Percentiles rank a stretch among this genome's conserved stretches.
Evolutionary conservation across 768 basidiomycete species (phyloP).

Genomic region (Lactifluus hygrophoroides): DNA sequence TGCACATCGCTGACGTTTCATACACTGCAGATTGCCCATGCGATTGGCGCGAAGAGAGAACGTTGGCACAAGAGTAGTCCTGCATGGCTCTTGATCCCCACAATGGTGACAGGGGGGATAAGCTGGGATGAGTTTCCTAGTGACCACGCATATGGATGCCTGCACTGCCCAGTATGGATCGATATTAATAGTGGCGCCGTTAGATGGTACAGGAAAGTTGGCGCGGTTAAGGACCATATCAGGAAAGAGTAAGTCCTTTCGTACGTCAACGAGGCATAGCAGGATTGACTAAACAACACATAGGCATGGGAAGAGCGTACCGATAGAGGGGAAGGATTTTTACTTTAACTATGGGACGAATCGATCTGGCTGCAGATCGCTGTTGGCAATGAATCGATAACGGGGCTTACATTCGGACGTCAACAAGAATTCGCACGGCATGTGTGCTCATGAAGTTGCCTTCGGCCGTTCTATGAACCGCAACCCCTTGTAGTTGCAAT

Average conservation of each 20-base stretch:
- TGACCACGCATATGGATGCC: neutral
- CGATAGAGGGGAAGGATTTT: conserved; percentile 4
- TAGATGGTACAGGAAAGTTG: neutral
- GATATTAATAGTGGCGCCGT: neutral
- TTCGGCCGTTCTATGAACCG: too few relatives aligned
- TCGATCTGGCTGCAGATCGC: neutral
- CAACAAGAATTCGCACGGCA: neutral
- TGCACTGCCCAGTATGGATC: neutral
- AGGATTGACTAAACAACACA: neutral
- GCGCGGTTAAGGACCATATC: neutral
- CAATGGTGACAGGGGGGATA: neutral
- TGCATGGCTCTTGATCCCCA: neutral
- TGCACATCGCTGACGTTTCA: neutral
- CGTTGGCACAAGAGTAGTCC: neutral
- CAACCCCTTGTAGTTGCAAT: too few relatives aligned
- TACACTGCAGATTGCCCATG: neutral
- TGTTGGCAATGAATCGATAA: conserved; percentile 1
- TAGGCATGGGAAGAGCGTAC: neutral
- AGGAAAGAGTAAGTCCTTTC: neutral
- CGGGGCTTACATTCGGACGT: neutral
- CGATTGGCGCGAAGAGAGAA: neutral
- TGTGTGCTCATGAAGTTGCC: neutral
- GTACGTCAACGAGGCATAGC: neutral
- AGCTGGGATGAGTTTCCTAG: neutral
- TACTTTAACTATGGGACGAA: neutral